Conservation (phyloP, 257 asterid species). For the Fraxinus anomala region DNA sequence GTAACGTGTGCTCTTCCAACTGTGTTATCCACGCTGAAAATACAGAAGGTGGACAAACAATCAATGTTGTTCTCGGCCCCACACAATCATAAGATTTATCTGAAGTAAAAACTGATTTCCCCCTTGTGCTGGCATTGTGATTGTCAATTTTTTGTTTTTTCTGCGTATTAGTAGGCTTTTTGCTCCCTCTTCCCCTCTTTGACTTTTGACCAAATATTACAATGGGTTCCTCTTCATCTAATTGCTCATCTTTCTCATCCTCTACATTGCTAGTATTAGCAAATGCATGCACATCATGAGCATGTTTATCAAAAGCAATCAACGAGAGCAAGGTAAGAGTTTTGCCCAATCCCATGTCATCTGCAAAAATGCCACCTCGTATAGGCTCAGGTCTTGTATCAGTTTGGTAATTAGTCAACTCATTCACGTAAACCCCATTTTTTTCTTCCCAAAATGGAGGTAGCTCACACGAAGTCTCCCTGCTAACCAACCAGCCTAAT, state of each 20-base stretch:
- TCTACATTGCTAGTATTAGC: conserved; percentile 27
- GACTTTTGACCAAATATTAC: conserved; percentile 23
- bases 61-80: conserved; percentile 47
- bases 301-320: conserved; percentile 66
- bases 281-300: conserved; percentile 23
- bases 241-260: conserved; percentile 33
- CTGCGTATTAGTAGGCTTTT: conserved; percentile 9
- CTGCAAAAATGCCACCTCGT: conserved; percentile 85
- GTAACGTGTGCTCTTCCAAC: conserved; percentile 67
- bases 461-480: conserved; percentile 67
- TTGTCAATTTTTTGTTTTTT: conserved; percentile 38
- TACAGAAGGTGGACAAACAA: conserved; percentile 81
- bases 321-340: conserved; percentile 79
- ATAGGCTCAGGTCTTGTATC: conserved; percentile 66
- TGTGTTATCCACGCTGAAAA: conserved; percentile 76
- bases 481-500: conserved; percentile 69
- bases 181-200: conserved; percentile 46
- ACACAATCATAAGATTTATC: conserved; percentile 8
- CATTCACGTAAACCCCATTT: conserved; percentile 57
- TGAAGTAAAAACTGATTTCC: conserved; percentile 21
- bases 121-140: conserved; percentile 18
- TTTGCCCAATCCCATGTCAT: conserved; percentile 92
- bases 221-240: conserved; percentile 29
- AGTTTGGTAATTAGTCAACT: conserved; percentile 60
- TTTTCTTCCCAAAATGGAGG: conserved; percentile 84